Evolutionary conservation across 2,329 filamentous ascomycete genomes (phyloP), one percentile per base, ranked within the genome.

Genomic region (Cyclaneusma minus): DNA sequence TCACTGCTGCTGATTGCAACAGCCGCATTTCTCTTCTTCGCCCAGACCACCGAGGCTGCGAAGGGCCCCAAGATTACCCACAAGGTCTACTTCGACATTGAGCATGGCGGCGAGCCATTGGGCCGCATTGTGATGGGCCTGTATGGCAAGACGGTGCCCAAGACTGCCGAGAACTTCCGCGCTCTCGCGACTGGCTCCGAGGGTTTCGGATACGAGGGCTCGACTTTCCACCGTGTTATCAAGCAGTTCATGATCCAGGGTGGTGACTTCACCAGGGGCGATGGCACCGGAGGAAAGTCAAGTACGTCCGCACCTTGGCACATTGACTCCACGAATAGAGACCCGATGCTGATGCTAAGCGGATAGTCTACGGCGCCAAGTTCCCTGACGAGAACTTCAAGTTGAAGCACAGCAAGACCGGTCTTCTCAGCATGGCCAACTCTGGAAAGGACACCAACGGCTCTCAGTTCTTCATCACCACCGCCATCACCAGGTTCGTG

Each of bases 371-470:
- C 52, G 81, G 81, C 45, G 63, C 68, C 43, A 81, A 80, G 58
- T 89, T 89, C 60, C 56, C 69, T 38, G 81, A 91, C 46, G 81
- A 91, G 73, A 89, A 87, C 76, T 89, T 91, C 68, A 87, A 89
- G 74, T 67, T 87, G 50, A 85, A 84, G 68, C 82, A 91, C 72
- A 69, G 65, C 62, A 84, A 83, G 68, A 76, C 73, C 55, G 81
- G 81, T 45, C 60, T 82, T 27, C 61, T 89, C 39, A 83, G 77
- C 55, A 89, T 83, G 81, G 81, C 78, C 55, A 85, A 85, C 58
- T 69, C 78, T 34, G 80, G 80, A 53, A 68, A 72, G 53, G 79
- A 89, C 55, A 89, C 81, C 62, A 85, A 85, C 50, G 80, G 81
- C 49, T 83, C 76, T 32, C 81, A 89, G 52, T 89, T 89, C 64